Conservation (phyloP, 768 basidiomycete genomes). For the Hirschioporus abietinus region DNA sequence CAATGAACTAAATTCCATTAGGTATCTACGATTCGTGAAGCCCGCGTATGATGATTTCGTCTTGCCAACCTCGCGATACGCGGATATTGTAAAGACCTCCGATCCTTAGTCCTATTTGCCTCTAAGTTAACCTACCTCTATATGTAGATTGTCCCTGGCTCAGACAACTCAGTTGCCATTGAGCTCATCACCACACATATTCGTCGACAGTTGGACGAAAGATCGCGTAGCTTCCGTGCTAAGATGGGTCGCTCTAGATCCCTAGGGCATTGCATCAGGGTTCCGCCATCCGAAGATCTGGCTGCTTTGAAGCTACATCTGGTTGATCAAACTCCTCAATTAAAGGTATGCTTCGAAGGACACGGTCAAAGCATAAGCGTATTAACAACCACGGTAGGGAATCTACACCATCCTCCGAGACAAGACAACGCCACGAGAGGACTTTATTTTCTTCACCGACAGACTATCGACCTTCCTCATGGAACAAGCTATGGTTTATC, state of each 20-base stretch:
- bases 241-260: slow-evolving; percentile 57
- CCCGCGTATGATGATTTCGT: slow-evolving; percentile 94
- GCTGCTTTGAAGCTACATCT: slow-evolving; percentile 46
- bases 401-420: slow-evolving; percentile 87
- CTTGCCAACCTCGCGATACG: slow-evolving; percentile 76
- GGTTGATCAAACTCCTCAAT: slow-evolving; percentile 73
- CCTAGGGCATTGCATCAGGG: slow-evolving; percentile 15
- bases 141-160: slow-evolving; percentile 90
- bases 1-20: slow-evolving; percentile 22
- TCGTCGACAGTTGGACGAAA: slow-evolving; percentile 74
- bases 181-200: slow-evolving; percentile 92
- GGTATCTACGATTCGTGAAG: slow-evolving; percentile 93
- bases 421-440: slow-evolving; percentile 60
- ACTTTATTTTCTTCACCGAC: slow-evolving; percentile 92
- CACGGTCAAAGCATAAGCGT: neutral
- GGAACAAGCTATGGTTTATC: slow-evolving; percentile 75
- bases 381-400: slow-evolving; percentile 44
- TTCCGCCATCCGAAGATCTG: slow-evolving; percentile 38
- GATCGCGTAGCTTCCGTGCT: slow-evolving; percentile 66
- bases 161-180: slow-evolving; percentile 84
- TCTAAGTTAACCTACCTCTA: slow-evolving; percentile 1
- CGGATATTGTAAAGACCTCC: slow-evolving; percentile 66
- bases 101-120: neutral
- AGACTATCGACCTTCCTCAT: slow-evolving; percentile 79
- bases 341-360: slow-evolving; percentile 46